Conservation (phyloP, 1,139 yeast species). For the Candida gigantensis region DNA sequence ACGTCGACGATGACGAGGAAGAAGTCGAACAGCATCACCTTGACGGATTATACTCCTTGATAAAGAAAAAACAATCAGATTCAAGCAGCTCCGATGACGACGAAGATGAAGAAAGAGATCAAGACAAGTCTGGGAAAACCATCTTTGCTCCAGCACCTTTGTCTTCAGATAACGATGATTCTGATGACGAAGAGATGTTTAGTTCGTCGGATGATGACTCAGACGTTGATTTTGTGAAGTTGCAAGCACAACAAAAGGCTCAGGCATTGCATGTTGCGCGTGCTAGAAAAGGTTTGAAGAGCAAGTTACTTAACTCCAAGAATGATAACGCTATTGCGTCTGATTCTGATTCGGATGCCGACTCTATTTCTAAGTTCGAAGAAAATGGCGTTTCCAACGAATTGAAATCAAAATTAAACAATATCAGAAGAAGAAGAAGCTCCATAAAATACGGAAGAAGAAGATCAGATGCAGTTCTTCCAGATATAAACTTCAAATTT, state of each 20-base stretch:
- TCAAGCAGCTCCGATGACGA: conserved; percentile 14
- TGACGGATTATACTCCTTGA: conserved; percentile 25
- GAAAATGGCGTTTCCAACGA: conserved; percentile 13
- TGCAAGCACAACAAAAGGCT: conserved; percentile 67
- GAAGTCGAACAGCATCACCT: conserved; percentile 19
- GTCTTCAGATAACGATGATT: conserved; percentile 21
- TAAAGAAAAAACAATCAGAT: conserved; percentile 13
- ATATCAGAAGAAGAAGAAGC: conserved; percentile 17
- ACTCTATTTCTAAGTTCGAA: conserved; percentile 4
- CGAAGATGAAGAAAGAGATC: conserved; percentile 35
- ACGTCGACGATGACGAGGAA: conserved; percentile 27
- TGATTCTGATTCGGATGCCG: conserved; percentile 11
- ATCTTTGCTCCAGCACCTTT: too few relatives aligned
- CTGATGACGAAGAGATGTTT: conserved; percentile 29
- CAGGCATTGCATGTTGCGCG: conserved; percentile 52
- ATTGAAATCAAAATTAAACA: conserved; percentile 9
- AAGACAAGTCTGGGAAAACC: conserved; percentile 10
- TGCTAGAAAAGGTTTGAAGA: conserved; percentile 34
- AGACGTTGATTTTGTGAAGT: conserved; percentile 67
- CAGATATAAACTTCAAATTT: conserved; percentile 58
- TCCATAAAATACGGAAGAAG: conserved; percentile 39
- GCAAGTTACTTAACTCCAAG: conserved; percentile 11
- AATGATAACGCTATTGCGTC: conserved; percentile 17
- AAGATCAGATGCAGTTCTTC: conserved; percentile 42
- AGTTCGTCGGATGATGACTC: conserved; percentile 60